Evolutionary conservation across 305 asterid species (phyloP), one percentile per base, ranked within the genome.

Genomic region (Fraxinus latifolia): DNA sequence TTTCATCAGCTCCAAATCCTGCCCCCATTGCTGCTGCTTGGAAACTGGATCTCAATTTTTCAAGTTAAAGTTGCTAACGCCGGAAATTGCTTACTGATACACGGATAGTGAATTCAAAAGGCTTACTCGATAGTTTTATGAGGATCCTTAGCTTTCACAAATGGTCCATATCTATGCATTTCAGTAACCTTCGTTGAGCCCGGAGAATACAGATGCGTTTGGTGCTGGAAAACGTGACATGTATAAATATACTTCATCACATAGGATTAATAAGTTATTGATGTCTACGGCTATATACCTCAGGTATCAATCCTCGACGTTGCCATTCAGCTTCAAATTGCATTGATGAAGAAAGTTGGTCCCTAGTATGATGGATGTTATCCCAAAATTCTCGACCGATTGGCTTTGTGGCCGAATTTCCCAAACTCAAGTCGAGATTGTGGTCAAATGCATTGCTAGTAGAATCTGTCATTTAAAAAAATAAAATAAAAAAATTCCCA

Each of bases 351-450:
- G 89, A 80, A 34, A 72, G 87, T 25, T 84, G 89, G 0, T 85
- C 86, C 39, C 83, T 39, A 32, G 71, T 3, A 21, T 7, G 31
- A 60, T 21, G 71, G 23, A 60, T 7, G 71, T 8, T 21, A 25
- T 72, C 78, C 44, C 80, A 76, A 71, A 78, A 47, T 42, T 86
- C 88, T n/a, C 68, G 62, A 21, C 67, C 55, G 73, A 79, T 78
- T 58, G 83, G 82, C 80, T 86, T 90, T 23, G 91, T 82, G 53
- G 85, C 80, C 2, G 97, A 88, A 82, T 82, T 89, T 3, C 99
- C 99, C 88, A 95, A 83, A 85, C 99, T 92, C 80, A 95, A 80
- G 75, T 95, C 98, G 33, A 95, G 90, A 83, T 91, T 89, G 83
- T 94, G 95, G 42, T 90, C 97, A 9, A 86, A 79, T 23, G 85